Conservation (phyloP, 2,329 filamentous ascomycete genomes). For the Ophiocordyceps camponoti-rufipedis region DNA sequence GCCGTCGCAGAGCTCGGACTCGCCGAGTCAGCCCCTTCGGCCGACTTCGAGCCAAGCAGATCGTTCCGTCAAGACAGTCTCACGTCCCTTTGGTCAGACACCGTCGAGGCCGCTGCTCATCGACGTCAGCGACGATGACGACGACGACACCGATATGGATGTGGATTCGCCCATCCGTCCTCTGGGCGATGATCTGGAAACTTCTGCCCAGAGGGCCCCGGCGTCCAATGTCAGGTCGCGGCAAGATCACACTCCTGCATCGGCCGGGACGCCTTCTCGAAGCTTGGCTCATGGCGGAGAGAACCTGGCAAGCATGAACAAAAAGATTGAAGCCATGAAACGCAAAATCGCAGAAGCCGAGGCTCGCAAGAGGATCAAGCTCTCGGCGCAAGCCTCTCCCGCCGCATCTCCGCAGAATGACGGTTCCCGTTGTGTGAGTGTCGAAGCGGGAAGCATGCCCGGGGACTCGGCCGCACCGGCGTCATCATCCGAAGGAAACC, state of each 20-base stretch:
- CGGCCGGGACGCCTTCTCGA: slow-evolving; percentile 18
- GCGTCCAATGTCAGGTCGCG: slow-evolving; percentile 20
- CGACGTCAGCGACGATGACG: slow-evolving; percentile 60
- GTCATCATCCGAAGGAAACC: neutral
- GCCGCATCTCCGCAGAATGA: slow-evolving; percentile 9
- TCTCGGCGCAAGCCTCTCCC: slow-evolving; percentile 13
- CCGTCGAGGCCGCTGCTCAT: slow-evolving; percentile 55
- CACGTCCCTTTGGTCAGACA: slow-evolving; percentile 44
- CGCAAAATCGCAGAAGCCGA: slow-evolving; percentile 39
- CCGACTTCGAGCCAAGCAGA: slow-evolving; percentile 55
- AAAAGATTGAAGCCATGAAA: slow-evolving; percentile 42
- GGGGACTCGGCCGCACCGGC: neutral
- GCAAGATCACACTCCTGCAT: slow-evolving; percentile 20
- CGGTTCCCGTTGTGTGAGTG: slow-evolving; percentile 10
- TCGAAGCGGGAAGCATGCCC: slow-evolving; percentile 3
- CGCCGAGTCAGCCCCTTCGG: slow-evolving; percentile 17
- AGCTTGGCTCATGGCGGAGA: slow-evolving; percentile 15
- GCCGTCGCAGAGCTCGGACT: slow-evolving; percentile 5
- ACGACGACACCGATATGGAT: slow-evolving; percentile 50
- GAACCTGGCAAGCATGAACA: slow-evolving; percentile 31
- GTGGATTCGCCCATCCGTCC: slow-evolving; percentile 35
- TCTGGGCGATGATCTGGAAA: slow-evolving; percentile 12
- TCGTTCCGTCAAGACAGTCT: slow-evolving; percentile 23
- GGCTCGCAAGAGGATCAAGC: slow-evolving; percentile 29
- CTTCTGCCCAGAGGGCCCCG: slow-evolving; percentile 17